Percentiles rank a stretch among this genome's conserved stretches.
These are phyloP conservation scores for Candida palmyrensis DNA, from an alignment of 805 yeast genomes.

Conservation along the genomic window DNA sequence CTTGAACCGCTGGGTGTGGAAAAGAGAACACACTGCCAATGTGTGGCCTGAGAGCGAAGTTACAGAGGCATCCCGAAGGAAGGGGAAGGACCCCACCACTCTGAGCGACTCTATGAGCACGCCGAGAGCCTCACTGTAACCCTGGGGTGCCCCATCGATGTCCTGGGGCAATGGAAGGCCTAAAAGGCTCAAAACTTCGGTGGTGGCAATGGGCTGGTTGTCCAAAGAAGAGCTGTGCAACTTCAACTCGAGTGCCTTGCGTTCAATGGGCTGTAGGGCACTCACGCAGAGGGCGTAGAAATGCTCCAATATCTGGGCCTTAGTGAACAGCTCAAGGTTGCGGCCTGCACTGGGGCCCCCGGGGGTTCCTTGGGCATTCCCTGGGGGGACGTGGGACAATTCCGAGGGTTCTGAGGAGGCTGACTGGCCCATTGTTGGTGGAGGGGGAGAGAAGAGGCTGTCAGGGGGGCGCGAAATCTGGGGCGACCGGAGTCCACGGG, in stretches of 20 bases:
- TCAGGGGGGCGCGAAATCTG: too few species aligned
- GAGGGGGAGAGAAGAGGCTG: too few species aligned
- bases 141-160: not conserved
- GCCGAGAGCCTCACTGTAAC: not conserved
- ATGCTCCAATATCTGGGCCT: slow-evolving; percentile 13
- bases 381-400: too few species aligned
- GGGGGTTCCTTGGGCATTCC: too few species aligned
- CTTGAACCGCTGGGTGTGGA: slow-evolving; percentile 40
- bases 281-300: slow-evolving; percentile 14
- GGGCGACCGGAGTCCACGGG: too few species aligned
- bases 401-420: too few species aligned
- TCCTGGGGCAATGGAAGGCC: slow-evolving; percentile 2
- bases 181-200: not conserved
- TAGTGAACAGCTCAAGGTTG: slow-evolving; percentile 13
- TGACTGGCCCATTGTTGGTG: too few species aligned
- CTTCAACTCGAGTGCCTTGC: slow-evolving; percentile 12
- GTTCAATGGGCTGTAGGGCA: slow-evolving; percentile 16
- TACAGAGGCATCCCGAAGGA: slow-evolving; percentile 33
- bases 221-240: slow-evolving; percentile 10
- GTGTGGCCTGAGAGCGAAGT: slow-evolving; percentile 31
- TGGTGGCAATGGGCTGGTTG: not conserved
- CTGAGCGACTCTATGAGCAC: slow-evolving; percentile 22
- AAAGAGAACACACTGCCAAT: slow-evolving; percentile 20
- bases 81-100: slow-evolving; percentile 47
- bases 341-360: too few species aligned